These are phyloP conservation scores for Cercospora zeae-maydis DNA, from an alignment of 2,329 filamentous ascomycete species.

Conservation along the genomic window DNA sequence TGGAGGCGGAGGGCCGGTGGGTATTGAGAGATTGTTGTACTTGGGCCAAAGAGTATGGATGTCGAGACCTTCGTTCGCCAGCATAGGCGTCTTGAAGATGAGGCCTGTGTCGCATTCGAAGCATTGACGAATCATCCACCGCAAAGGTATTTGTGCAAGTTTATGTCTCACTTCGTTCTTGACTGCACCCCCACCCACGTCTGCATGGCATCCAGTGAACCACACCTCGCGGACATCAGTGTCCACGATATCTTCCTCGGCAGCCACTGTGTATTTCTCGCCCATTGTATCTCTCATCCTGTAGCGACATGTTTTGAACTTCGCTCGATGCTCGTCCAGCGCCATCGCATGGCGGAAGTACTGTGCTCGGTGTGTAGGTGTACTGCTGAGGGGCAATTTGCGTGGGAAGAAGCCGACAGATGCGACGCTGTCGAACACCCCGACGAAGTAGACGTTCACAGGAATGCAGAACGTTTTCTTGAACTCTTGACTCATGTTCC, in stretches of 20 bases:
- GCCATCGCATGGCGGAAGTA: constrained; percentile 47
- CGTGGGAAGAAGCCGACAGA: constrained; percentile 42
- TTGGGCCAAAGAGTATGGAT: constrained; percentile 42
- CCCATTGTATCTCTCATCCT: constrained; percentile 32
- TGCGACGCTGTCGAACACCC: constrained; percentile 45
- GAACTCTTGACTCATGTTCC: constrained; percentile 44
- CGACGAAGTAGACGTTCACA: constrained; percentile 44
- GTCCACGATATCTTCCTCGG: constrained; percentile 17
- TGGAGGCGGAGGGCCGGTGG: constrained; percentile 38
- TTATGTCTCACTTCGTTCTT: constrained; percentile 43
- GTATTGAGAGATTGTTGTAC: constrained; percentile 36
- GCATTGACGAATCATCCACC: constrained; percentile 49
- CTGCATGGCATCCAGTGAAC: constrained; percentile 45
- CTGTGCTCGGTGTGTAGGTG: constrained; percentile 36
- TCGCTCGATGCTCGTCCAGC: constrained; percentile 44
- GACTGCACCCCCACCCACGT: constrained; percentile 47
- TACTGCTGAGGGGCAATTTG: constrained; percentile 40
- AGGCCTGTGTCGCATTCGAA: constrained; percentile 49
- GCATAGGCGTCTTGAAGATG: constrained; percentile 40
- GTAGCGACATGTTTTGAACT: constrained; percentile 45
- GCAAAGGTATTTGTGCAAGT: constrained; percentile 45
- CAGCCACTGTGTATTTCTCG: constrained; percentile 20
- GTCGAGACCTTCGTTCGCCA: constrained; percentile 44
- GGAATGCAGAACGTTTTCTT: constrained; percentile 46
- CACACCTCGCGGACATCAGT: constrained; percentile 40